Percentiles rank a stretch among this genome's conserved stretches.
Conservation (phyloP, 495 filamentous ascomycete species). For the Penicillium goetzii region DNA sequence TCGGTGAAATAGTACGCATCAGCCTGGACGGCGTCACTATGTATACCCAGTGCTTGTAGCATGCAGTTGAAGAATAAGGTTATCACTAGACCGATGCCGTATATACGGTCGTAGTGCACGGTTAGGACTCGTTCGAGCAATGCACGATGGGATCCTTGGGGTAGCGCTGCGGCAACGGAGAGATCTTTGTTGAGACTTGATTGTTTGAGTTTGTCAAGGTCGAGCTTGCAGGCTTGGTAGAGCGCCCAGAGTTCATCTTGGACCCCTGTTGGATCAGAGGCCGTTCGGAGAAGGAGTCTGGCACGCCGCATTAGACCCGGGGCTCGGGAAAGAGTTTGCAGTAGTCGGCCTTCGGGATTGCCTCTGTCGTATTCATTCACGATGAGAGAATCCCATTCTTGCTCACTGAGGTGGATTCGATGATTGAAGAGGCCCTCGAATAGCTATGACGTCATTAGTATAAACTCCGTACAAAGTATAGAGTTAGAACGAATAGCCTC, state of each 20-base stretch:
- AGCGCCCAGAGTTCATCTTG: constrained; percentile 29
- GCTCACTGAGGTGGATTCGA: constrained; percentile 35
- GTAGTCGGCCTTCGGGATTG: constrained; percentile 36
- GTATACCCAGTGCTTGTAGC: constrained; percentile 27
- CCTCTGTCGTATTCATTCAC: constrained; percentile 31
- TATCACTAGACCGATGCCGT: constrained; percentile 39
- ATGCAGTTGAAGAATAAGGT: constrained; percentile 41
- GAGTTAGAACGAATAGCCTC: neutral
- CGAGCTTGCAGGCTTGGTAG: constrained; percentile 33
- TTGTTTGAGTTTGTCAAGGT: constrained; percentile 23
- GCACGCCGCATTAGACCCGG: constrained; percentile 36
- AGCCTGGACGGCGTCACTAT: constrained; percentile 6
- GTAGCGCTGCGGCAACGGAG: neutral
- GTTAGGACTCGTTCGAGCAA: constrained; percentile 20
- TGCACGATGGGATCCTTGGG: neutral
- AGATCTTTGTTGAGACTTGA: constrained; percentile 17
- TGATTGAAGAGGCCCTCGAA: constrained; percentile 48
- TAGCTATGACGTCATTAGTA: constrained; percentile 32
- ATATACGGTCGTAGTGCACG: constrained; percentile 40
- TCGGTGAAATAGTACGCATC: constrained; percentile 34
- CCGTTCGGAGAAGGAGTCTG: constrained; percentile 15
- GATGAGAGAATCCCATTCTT: constrained; percentile 45
- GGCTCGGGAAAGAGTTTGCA: constrained; percentile 33
- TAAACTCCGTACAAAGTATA: neutral
- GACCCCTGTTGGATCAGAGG: constrained; percentile 17